Evolutionary conservation across 441 rosid species (phyloP).

Genomic region (Populus trichocarpa): DNA sequence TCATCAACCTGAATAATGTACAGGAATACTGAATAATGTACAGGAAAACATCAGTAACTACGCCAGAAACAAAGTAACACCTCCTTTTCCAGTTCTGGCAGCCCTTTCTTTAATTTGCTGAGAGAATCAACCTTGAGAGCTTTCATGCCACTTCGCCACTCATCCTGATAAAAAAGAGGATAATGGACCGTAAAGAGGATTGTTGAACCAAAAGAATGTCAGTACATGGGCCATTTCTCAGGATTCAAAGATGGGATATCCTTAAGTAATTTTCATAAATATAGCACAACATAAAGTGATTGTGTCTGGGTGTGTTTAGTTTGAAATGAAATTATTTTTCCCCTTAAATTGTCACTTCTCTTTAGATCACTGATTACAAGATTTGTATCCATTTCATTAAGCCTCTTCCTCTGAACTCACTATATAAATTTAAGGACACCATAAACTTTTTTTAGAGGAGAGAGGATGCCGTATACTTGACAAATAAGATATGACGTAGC

Average conservation of each 20-base stretch:
- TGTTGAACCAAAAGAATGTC: not conserved
- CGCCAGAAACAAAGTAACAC: conserved; percentile 23
- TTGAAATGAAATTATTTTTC: not conserved
- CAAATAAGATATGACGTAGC: not conserved
- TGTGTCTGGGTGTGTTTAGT: not conserved
- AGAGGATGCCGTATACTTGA: not conserved
- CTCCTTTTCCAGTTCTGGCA: conserved; percentile 66
- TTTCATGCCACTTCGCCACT: conserved; percentile 81
- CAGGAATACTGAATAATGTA: not conserved
- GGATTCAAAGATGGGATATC: not conserved
- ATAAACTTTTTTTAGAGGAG: not conserved
- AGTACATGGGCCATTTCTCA: not conserved
- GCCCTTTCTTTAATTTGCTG: conserved; percentile 65
- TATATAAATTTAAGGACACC: not conserved
- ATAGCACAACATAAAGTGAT: not conserved
- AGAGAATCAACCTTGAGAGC: conserved; percentile 61
- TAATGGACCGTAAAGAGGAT: not conserved
- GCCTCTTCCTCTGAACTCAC: not conserved
- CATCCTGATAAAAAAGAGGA: conserved; percentile 47
- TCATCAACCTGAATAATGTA: not conserved
- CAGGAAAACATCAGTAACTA: not conserved
- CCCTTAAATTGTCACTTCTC: not conserved
- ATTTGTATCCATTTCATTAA: not conserved
- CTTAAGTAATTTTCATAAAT: not conserved
- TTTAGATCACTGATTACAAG: not conserved